Evolutionary conservation across 371 early-diverging fungal genomes (phyloP).

Genomic region (Mortierella sp.): DNA sequence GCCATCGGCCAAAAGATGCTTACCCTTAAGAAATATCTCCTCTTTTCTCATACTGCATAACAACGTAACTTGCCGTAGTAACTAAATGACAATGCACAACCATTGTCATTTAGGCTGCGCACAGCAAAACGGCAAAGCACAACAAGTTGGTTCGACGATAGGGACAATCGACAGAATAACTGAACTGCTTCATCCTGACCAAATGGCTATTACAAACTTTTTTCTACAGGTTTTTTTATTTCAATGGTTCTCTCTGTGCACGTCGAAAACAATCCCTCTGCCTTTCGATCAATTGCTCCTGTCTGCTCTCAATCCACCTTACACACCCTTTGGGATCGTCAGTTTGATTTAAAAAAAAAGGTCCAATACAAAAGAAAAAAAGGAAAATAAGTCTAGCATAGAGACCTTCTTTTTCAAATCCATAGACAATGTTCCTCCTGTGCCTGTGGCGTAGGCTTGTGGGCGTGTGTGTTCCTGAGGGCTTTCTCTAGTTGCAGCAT

Average conservation of each 20-base stretch:
- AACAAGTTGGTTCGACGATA: neutral
- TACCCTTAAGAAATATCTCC: neutral
- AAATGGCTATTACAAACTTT: neutral
- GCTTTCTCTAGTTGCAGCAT: slow-evolving; percentile 55
- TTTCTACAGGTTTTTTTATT: slow-evolving; percentile 8
- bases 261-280: neutral
- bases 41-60: too few species aligned
- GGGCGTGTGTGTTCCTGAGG: neutral
- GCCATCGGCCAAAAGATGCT: too few species aligned
- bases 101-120: too few species aligned
- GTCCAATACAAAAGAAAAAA: neutral
- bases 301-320: neutral
- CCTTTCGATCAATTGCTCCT: neutral
- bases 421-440: neutral
- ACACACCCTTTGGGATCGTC: neutral
- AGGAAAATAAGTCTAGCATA: neutral
- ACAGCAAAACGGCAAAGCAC: too few species aligned
- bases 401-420: neutral
- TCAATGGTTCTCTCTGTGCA: neutral
- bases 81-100: too few species aligned
- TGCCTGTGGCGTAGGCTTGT: neutral
- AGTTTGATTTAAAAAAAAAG: neutral
- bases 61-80: too few species aligned
- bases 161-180: neutral
- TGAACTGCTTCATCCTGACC: neutral